These are phyloP conservation scores for Epichloe bromicola DNA, from an alignment of 2,329 filamentous ascomycete genomes.

Conservation along the genomic window DNA sequence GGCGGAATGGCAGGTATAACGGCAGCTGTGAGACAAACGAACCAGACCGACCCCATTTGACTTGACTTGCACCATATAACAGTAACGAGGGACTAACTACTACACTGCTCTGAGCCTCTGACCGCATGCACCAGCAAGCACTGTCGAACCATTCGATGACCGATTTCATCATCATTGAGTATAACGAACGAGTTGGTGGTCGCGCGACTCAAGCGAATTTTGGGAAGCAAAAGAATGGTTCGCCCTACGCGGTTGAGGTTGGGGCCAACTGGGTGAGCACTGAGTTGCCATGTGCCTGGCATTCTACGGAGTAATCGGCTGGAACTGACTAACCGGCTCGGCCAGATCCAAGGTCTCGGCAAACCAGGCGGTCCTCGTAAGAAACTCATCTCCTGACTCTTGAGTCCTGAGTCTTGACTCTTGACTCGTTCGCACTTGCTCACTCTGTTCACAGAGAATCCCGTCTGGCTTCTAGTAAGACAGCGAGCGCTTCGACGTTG, in stretches of 20 bases:
- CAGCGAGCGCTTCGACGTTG: not conserved
- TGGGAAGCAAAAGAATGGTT: conserved; percentile 34
- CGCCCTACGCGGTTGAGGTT: conserved; percentile 46
- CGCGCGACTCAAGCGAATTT: conserved; percentile 45
- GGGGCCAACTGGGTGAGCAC: conserved; percentile 50
- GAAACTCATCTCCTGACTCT: not conserved
- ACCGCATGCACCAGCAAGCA: conserved; percentile 28
- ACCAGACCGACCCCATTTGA: not conserved
- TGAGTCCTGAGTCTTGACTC: too few species aligned
- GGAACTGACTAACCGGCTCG: conserved; percentile 9
- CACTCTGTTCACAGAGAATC: conserved; percentile 32
- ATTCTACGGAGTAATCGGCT: not conserved
- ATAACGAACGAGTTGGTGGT: conserved; percentile 49
- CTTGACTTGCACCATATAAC: too few species aligned
- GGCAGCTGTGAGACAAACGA: conserved; percentile 29
- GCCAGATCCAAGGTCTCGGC: conserved; percentile 12
- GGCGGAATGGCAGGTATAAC: conserved; percentile 51
- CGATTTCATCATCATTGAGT: conserved; percentile 54
- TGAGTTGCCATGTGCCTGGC: not conserved
- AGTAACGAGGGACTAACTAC: not conserved
- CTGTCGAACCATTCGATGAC: conserved; percentile 45
- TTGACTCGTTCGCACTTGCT: not conserved
- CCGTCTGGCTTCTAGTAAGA: conserved; percentile 42
- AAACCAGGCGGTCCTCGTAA: conserved; percentile 13
- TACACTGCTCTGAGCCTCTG: not conserved